Evolutionary conservation across 768 basidiomycete species (phyloP).

Genomic region (Lactarius tabidus): DNA sequence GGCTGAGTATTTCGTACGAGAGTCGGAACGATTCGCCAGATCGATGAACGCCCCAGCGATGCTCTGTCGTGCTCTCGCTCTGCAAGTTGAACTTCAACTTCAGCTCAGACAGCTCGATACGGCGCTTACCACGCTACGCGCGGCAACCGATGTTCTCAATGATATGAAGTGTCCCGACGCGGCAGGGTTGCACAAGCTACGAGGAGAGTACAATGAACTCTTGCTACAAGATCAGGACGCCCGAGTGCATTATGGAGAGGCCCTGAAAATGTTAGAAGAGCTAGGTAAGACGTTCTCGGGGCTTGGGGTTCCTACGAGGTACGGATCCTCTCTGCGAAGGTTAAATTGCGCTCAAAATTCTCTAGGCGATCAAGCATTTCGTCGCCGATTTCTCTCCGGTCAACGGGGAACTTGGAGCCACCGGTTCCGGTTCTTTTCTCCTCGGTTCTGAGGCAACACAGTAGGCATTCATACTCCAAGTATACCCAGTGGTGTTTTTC

Average conservation of each 20-base stretch:
- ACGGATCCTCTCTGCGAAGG: conserved; percentile 37
- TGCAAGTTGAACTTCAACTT: conserved; percentile 67
- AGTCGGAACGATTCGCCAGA: conserved; percentile 69
- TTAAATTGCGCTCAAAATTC: neutral
- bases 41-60: conserved; percentile 64
- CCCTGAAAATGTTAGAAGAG: conserved; percentile 56
- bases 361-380: conserved; percentile 23
- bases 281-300: conserved; percentile 51
- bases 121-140: conserved; percentile 50
- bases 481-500: neutral
- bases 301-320: conserved; percentile 43
- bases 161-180: conserved; percentile 52
- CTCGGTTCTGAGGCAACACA: conserved; percentile 59
- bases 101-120: conserved; percentile 56
- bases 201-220: conserved; percentile 49
- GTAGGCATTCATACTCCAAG: conserved; percentile 41
- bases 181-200: conserved; percentile 53
- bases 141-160: conserved; percentile 45
- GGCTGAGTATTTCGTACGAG: conserved; percentile 77
- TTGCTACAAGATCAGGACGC: conserved; percentile 44
- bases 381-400: conserved; percentile 1
- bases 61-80: conserved; percentile 58
- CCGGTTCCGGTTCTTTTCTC: conserved; percentile 60
- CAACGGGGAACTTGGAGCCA: conserved; percentile 36
- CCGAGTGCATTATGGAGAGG: conserved; percentile 49